Conservation (phyloP, 176 grass and related monocot species). For the Bothriochloa decipiens region DNA sequence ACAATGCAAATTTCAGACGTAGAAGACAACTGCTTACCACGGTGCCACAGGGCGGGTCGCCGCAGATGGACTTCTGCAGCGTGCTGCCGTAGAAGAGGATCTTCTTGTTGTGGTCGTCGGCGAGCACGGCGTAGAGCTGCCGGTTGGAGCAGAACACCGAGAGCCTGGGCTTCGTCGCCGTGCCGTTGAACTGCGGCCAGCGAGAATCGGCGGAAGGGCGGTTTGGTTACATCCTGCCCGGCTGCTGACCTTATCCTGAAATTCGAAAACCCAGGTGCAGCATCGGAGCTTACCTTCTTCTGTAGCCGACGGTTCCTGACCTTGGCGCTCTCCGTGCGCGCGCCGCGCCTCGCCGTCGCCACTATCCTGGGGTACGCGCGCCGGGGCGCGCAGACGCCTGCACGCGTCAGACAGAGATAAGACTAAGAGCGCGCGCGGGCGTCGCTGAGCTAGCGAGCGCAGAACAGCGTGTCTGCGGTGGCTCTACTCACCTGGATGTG, state of each 20-base stretch:
- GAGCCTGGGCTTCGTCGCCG: slow-evolving; percentile 71
- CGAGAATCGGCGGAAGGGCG: background rate
- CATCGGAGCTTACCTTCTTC: slow-evolving; percentile 66
- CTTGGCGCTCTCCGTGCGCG: slow-evolving; percentile 77
- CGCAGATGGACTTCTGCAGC: slow-evolving; percentile 71
- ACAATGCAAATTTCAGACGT: background rate
- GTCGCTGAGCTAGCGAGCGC: background rate
- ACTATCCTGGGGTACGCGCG: slow-evolving; percentile 53
- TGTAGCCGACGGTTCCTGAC: slow-evolving; percentile 70
- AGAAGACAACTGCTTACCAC: slow-evolving; percentile 36
- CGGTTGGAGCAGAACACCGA: slow-evolving; percentile 88
- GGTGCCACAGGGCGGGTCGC: slow-evolving; percentile 52
- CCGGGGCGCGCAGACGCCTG: slow-evolving; percentile 1
- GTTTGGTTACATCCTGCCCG: background rate
- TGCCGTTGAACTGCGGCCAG: slow-evolving; percentile 73
- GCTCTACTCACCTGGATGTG: background rate
- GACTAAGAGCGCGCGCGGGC: background rate
- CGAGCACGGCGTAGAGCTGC: slow-evolving; percentile 87
- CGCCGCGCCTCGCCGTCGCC: slow-evolving; percentile 56
- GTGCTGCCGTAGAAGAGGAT: slow-evolving; percentile 88
- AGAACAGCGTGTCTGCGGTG: background rate
- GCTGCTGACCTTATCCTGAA: background rate
- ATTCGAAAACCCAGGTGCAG: background rate
- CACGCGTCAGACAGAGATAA: background rate
- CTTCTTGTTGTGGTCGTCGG: slow-evolving; percentile 85